Conservation (phyloP, 2,329 filamentous ascomycete species). For the Allantophomopsis cytisporea region DNA sequence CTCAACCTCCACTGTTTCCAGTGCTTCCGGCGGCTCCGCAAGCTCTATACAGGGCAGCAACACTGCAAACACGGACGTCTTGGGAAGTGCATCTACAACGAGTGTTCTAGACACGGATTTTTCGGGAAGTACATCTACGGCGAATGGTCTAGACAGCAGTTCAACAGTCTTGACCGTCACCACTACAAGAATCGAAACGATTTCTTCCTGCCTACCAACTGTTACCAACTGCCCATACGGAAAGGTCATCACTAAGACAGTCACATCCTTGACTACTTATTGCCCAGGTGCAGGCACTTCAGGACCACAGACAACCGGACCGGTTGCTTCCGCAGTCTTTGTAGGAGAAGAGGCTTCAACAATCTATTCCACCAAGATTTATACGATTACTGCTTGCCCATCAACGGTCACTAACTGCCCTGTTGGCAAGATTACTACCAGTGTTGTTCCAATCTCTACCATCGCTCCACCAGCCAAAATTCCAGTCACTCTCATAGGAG, state of each 20-base stretch:
- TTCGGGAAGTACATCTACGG: too few species aligned
- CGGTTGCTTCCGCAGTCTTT: background rate
- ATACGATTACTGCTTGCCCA: slow-evolving; percentile 10
- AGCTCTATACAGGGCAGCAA: too few species aligned
- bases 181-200: background rate
- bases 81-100: too few species aligned
- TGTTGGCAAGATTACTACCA: background rate
- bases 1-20: too few species aligned
- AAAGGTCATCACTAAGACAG: background rate
- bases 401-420: slow-evolving; percentile 24
- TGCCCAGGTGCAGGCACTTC: background rate
- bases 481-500: background rate
- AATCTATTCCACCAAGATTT: slow-evolving; percentile 2
- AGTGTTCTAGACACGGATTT: too few species aligned
- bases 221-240: background rate
- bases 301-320: background rate
- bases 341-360: background rate
- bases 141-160: too few species aligned
- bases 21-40: too few species aligned
- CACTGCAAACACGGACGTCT: too few species aligned
- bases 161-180: background rate
- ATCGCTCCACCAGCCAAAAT: background rate
- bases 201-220: background rate
- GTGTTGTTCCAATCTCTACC: background rate
- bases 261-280: background rate